Conservation (phyloP, 495 filamentous ascomycete genomes). For the Aspergillus steynii region DNA sequence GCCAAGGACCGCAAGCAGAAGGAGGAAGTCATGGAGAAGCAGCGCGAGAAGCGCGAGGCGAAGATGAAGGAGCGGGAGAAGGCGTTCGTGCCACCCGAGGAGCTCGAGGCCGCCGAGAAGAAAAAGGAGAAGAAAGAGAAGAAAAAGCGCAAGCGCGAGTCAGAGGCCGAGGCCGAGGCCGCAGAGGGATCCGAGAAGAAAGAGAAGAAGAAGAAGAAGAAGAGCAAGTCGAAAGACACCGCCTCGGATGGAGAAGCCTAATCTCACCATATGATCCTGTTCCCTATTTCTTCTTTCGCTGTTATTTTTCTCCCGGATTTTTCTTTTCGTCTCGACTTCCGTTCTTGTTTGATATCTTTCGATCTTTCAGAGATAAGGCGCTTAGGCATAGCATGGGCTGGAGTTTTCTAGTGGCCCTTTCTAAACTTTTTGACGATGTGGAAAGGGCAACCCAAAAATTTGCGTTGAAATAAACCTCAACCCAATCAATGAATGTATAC, state of each 20-base stretch:
- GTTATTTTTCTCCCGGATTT: conserved; percentile 6
- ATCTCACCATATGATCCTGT: neutral
- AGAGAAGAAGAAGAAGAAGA: conserved; percentile 50
- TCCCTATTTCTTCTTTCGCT: neutral
- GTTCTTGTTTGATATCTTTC: conserved; percentile 14
- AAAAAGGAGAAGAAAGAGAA: conserved; percentile 45
- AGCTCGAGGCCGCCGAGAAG: conserved; percentile 55
- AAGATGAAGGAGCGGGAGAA: conserved; percentile 82
- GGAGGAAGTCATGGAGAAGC: conserved; percentile 76
- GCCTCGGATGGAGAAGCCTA: conserved; percentile 35
- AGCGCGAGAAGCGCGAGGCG: conserved; percentile 82
- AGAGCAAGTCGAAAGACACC: conserved; percentile 44
- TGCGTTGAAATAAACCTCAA: neutral
- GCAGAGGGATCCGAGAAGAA: conserved; percentile 38
- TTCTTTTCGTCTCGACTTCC: conserved; percentile 10
- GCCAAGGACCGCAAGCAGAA: conserved; percentile 81
- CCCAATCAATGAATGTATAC: neutral
- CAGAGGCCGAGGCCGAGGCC: conserved; percentile 34
- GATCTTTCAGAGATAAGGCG: conserved; percentile 22
- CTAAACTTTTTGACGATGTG: neutral
- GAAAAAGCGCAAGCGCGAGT: conserved; percentile 44
- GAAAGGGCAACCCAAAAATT: neutral
- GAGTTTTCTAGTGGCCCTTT: conserved; percentile 21
- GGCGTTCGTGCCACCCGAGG: conserved; percentile 83
- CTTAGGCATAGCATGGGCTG: conserved; percentile 35